Conservation (phyloP, 2,329 filamentous ascomycete species). For the Venturiaceae sp. region DNA sequence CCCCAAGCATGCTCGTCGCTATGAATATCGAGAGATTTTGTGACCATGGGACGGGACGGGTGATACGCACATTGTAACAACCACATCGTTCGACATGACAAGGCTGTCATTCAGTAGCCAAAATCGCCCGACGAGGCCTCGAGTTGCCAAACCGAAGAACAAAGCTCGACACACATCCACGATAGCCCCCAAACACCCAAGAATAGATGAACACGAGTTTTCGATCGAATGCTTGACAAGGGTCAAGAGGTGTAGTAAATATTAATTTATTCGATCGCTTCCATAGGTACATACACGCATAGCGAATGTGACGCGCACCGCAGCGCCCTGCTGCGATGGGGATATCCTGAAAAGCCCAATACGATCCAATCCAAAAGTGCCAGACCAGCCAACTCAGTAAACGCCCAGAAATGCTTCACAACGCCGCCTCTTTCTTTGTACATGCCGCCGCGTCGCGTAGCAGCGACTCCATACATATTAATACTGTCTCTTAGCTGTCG, state of each 20-base stretch:
- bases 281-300: not conserved
- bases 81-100: too few relatives aligned
- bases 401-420: not conserved
- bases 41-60: too few relatives aligned
- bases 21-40: too few relatives aligned
- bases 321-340: not conserved
- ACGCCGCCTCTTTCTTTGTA: not conserved
- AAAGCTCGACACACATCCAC: too few relatives aligned
- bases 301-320: not conserved
- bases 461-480: not conserved
- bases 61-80: too few relatives aligned
- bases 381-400: too few relatives aligned
- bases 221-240: too few relatives aligned
- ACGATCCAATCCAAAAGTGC: not conserved
- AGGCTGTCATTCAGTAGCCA: too few relatives aligned
- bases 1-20: too few relatives aligned
- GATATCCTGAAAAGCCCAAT: not conserved
- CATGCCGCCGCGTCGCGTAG: not conserved
- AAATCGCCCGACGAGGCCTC: slow-evolving; percentile 17
- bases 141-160: slow-evolving; percentile 14
- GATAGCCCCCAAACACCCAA: too few relatives aligned
- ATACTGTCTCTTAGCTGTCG: too few relatives aligned
- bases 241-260: not conserved
- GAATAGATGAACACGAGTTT: too few relatives aligned
- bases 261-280: not conserved